Percentiles rank a stretch among this genome's conserved stretches.
Conservation (phyloP, 2,329 filamentous ascomycete genomes). For the Microsporum audouinii region DNA sequence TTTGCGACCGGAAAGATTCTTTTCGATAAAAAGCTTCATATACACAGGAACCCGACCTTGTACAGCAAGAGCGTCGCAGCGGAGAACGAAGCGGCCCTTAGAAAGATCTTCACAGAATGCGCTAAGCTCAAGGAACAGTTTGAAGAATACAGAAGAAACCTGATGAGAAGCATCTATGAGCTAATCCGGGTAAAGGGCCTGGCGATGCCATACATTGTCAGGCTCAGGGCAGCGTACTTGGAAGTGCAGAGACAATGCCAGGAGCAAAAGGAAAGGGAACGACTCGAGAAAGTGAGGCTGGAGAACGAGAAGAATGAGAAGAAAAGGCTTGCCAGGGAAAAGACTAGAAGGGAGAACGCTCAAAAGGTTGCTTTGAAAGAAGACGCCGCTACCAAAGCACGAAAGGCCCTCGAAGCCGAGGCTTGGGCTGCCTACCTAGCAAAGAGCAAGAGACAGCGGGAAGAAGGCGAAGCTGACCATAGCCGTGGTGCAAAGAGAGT, state of each 20-base stretch:
- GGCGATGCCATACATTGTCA: neutral
- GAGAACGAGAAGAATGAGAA: neutral
- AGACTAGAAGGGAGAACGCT: neutral
- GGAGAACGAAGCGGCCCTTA: neutral
- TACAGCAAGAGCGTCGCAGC: neutral
- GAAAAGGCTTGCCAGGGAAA: neutral
- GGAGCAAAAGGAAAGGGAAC: neutral
- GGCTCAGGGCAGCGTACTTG: neutral
- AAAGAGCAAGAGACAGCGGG: neutral
- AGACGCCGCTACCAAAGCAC: neutral
- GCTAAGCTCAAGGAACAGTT: neutral
- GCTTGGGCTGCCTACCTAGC: neutral
- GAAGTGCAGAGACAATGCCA: neutral
- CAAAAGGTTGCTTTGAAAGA: neutral
- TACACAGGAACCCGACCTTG: neutral
- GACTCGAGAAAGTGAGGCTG: neutral
- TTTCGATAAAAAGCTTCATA: neutral
- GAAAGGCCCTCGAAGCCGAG: neutral
- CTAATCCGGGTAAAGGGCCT: neutral
- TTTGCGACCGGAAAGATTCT: neutral
- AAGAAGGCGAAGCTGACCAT: neutral
- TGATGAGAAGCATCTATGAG: neutral
- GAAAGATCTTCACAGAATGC: neutral
- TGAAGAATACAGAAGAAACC: neutral
- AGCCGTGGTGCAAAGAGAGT: neutral